Evolutionary conservation across 768 basidiomycete species (phyloP), one percentile per base, ranked within the genome.

Genomic region (Rhizopogon vesiculosus): DNA sequence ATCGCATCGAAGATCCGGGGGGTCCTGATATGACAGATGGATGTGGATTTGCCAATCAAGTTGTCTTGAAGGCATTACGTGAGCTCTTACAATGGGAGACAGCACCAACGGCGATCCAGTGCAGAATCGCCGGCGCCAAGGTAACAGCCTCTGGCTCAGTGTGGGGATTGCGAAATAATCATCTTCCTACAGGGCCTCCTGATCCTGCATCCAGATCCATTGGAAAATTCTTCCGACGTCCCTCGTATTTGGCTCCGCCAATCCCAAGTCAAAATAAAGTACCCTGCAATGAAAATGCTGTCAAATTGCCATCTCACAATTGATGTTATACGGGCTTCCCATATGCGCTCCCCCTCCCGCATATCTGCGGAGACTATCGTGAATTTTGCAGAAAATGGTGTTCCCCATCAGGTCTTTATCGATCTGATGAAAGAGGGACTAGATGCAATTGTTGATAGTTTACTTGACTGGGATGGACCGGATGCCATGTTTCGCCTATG

Each of bases 331-430:
- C 76, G 81, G 0, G 67, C 75, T 0, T 78, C 83, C 0, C 77
- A 79, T 13, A 65, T 84, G 58, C 69, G 70, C 16, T 72, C 74
- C 2, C 76, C 79, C 1, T 70, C 75, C 5, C 70, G 73, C 7
- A 69, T 87, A 5, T 80, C 83, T 1, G 67, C 74, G 1, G 85
- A 89, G 59, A 80, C 76, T 0, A 80, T 87, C 39, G 78, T 85
- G 48, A 87, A 86, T 62, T 71, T 87, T 6, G 74, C 79, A 0
- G 85, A 87, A 54, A 87, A 87, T 60, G 81, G 82, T 0, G 85
- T 89, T 3, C 74, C 77, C 6, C 56, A 66, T 28, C 3, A 43
- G 0, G 64, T 75, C 5, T 82, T 86, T 57, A 46, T 68, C 5
- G 50, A 72, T 0, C 59, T 83, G 2, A 57, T 81, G 35, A 68